These are phyloP conservation scores for Immersiporthe knoxdaviesiana DNA, from an alignment of 2,329 filamentous ascomycete species.

Conservation along the genomic window DNA sequence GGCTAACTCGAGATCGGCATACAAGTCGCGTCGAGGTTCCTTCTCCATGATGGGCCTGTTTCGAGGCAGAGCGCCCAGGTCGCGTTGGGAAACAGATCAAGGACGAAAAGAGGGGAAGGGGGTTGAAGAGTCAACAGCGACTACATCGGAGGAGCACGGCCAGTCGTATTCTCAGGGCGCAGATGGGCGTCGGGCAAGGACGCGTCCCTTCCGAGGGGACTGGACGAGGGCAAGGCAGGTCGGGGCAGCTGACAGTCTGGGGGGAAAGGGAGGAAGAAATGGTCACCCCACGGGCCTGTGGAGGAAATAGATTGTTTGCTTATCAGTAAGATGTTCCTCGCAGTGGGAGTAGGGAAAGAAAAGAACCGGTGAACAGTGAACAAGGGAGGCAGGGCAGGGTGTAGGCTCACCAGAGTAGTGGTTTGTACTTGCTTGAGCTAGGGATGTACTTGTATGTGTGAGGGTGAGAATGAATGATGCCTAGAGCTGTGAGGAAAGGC, in stretches of 20 bases:
- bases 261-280: background rate
- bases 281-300: too few relatives aligned
- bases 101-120: background rate
- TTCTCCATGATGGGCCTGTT: conserved; percentile 63
- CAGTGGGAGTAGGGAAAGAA: too few relatives aligned
- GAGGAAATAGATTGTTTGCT: too few relatives aligned
- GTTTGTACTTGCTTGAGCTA: background rate
- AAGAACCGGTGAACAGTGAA: background rate
- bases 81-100: background rate
- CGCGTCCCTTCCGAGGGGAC: background rate
- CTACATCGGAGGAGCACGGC: conserved; percentile 4
- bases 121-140: background rate
- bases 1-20: conserved; percentile 77
- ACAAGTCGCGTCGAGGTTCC: conserved; percentile 76
- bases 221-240: too few relatives aligned
- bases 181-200: background rate
- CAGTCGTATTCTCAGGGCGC: background rate
- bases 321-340: background rate
- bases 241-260: background rate
- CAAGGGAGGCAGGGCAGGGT: background rate
- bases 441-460: background rate
- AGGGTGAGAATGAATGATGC: background rate
- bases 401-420: background rate
- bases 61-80: conserved; percentile 37
- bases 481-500: background rate